Base-by-base conservation (phyloP, 2,329 filamentous ascomycete genomes). In the Xylariaceae sp. region DNA sequence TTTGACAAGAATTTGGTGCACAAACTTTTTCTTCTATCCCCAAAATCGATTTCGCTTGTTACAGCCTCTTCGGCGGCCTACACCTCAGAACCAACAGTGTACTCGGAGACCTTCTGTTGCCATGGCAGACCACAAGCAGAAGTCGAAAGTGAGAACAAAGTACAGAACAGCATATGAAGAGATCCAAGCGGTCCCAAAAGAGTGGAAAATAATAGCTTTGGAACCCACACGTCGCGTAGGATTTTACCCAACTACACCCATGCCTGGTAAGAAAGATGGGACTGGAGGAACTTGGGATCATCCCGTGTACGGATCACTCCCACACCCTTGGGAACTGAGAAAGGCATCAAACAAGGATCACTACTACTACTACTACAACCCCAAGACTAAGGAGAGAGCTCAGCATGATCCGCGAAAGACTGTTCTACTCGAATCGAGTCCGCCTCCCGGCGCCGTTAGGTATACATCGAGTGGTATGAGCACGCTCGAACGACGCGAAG, bases 351-450 rank as follows among this genome's bases (percentile, higher is more conserved):
- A 12, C 19, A 17, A 17, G 9, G 24, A n/a, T 1, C 24, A 29
- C 11, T 15, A 33, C 3, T 45, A 42, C 3, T 45, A 42, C 2
- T 45, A 45, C 35, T 39, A 37, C 28, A 39, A 45, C 19, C 36
- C 39, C 12, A 8, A 13, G 12, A 42, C 33, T 4, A 19, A 31
- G 4, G 30, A 45, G 19, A 3, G 8, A 6, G 24, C 37, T 26
- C 19, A 40, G 29, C 12, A 33, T 34, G 43, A 39, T 8, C 39
- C 43, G 18, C 36, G 39, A 6, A 45, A 37, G 32, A 17, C 40
- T 15, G 17, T 1, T 18, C 30, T 32, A 13, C 15, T 28, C 4
- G 19, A 30, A 9, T 15, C 13, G 15, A 39, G 13, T 19, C 38
- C 38, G 12, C 39, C 38, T 18, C 36, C 38, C 4, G 36, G 26